Conservation (phyloP, 352 stramenopile genomes). For the Phytophthora megakarya region DNA sequence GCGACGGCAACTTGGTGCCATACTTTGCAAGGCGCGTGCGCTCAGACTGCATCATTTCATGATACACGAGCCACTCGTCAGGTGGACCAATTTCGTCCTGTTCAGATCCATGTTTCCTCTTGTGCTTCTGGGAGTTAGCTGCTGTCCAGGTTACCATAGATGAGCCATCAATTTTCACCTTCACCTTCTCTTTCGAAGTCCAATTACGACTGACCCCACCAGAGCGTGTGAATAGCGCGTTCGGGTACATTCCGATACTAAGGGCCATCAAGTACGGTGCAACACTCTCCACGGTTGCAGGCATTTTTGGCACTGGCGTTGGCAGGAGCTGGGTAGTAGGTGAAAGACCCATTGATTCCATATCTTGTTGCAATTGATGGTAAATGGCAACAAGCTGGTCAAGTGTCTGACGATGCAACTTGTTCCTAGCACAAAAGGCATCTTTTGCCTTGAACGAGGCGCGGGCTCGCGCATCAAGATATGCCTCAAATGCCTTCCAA, state of each 20-base stretch:
- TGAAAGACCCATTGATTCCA: conserved; percentile 57
- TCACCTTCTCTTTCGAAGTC: conserved; percentile 84
- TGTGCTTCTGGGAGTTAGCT: conserved; percentile 29
- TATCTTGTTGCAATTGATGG: conserved; percentile 65
- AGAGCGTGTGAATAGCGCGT: conserved; percentile 58
- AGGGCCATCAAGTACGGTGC: conserved; percentile 70
- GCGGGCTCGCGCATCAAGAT: conserved; percentile 46
- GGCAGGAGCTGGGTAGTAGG: conserved; percentile 48
- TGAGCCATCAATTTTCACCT: conserved; percentile 66
- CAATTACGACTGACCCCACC: conserved; percentile 57
- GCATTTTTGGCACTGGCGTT: conserved; percentile 5
- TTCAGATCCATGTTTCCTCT: conserved; percentile 27
- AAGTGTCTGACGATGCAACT: conserved; percentile 65
- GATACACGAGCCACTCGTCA: conserved; percentile 77
- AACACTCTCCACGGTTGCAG: conserved; percentile 37
- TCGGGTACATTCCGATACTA: conserved; percentile 76
- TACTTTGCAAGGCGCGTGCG: conserved; percentile 71
- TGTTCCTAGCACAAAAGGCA: conserved; percentile 63
- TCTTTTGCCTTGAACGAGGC: conserved; percentile 45
- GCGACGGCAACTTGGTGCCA: conserved; percentile 66
- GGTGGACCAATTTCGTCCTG: conserved; percentile 32
- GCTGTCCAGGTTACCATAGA: conserved; percentile 56
- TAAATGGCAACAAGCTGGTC: conserved; percentile 76
- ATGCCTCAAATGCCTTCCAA: conserved; percentile 68
- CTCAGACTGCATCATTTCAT: conserved; percentile 88